Conservation (phyloP, 2,329 filamentous ascomycete genomes). For the Domatiomyces globalis region DNA sequence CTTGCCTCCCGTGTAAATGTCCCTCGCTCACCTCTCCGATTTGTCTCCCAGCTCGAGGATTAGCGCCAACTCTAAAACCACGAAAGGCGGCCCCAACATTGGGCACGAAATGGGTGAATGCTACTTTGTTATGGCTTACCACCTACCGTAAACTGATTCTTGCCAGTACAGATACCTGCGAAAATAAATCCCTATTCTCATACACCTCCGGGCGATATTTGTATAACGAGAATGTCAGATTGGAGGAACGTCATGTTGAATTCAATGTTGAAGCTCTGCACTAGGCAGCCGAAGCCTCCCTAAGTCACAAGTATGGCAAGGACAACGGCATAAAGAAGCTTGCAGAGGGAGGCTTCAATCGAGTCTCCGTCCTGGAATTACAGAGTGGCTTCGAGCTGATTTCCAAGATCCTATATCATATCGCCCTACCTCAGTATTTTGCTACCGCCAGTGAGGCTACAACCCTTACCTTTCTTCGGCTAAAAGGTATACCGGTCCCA, state of each 20-base stretch:
- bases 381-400: conserved; percentile 16
- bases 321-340: conserved; percentile 15
- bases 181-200: neutral
- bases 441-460: conserved; percentile 26
- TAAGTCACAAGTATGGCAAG: conserved; percentile 2
- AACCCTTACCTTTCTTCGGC: conserved; percentile 23
- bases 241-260: neutral
- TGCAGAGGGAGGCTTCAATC: conserved; percentile 21
- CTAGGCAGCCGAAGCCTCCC: neutral
- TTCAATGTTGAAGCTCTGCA: conserved; percentile 1
- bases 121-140: neutral
- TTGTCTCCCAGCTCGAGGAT: neutral
- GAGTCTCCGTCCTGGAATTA: conserved; percentile 17
- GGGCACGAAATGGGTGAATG: neutral
- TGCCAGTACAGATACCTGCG: neutral
- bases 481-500: conserved; percentile 24
- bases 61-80: neutral
- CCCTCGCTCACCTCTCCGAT: neutral
- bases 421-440: conserved; percentile 1
- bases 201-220: neutral
- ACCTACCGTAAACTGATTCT: neutral
- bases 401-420: conserved; percentile 16
- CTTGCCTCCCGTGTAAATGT: neutral
- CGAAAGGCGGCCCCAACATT: neutral
- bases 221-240: neutral